Percentiles rank a stretch among this genome's conserved stretches.
Evolutionary conservation across 352 stramenopile genomes (phyloP).

Genomic region (Globisporangium nodosum): DNA sequence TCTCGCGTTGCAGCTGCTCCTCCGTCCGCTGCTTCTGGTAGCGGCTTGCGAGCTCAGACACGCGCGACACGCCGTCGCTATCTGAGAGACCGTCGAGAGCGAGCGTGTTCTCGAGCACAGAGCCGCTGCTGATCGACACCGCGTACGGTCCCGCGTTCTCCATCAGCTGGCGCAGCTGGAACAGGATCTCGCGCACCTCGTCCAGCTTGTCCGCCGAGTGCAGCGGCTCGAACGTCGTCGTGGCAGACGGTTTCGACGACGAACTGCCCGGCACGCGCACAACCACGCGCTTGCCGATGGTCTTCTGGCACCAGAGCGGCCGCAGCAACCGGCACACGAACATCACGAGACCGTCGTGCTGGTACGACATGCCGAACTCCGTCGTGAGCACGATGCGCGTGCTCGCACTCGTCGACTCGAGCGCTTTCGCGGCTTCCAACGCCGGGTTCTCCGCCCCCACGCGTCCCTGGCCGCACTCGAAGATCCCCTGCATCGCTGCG

Average conservation of each 20-base stretch:
- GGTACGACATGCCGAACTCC: constrained; percentile 84
- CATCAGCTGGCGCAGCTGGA: constrained; percentile 79
- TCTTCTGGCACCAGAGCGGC: constrained; percentile 65
- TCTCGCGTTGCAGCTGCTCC: constrained; percentile 67
- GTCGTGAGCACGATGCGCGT: constrained; percentile 82
- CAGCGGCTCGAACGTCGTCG: constrained; percentile 31
- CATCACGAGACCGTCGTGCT: constrained; percentile 78
- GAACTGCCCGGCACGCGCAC: constrained; percentile 15
- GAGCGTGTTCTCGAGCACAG: constrained; percentile 47
- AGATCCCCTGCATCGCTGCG: constrained; percentile 75
- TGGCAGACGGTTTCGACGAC: constrained; percentile 15
- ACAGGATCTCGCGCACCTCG: constrained; percentile 74
- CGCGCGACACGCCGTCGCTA: constrained; percentile 39
- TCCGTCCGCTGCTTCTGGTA: constrained; percentile 72
- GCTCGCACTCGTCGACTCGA: constrained; percentile 20
- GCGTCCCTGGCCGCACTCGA: constrained; percentile 65
- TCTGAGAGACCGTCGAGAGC: constrained; percentile 35
- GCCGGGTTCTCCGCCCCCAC: constrained; percentile 20
- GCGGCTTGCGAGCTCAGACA: constrained; percentile 54
- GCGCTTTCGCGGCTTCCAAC: constrained; percentile 22
- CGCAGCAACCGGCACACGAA: constrained; percentile 80
- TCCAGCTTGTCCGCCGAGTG: constrained; percentile 54
- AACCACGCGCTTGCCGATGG: constrained; percentile 40
- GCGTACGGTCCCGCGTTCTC: constrained; percentile 69
- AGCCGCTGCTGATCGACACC: constrained; percentile 65